Evolutionary conservation across 2,329 filamentous ascomycete species (phyloP).

Genomic region (Lojkania enalia): DNA sequence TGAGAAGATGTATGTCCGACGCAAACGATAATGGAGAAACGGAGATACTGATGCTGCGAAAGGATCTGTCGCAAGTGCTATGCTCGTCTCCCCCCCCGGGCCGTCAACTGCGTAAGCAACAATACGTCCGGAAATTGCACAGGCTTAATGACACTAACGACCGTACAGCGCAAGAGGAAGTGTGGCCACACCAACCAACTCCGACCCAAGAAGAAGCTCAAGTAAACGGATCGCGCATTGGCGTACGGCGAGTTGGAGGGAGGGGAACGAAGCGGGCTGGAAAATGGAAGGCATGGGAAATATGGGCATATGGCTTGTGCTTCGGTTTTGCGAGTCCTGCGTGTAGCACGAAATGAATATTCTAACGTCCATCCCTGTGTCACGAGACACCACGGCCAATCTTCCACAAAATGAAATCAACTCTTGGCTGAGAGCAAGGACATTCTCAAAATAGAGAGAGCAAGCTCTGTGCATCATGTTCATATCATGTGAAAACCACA

Average conservation of each 20-base stretch:
- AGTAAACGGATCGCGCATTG: slow-evolving; percentile 63
- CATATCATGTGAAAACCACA: too few relatives aligned
- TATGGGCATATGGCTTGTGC: slow-evolving; percentile 27
- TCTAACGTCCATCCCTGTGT: too few relatives aligned
- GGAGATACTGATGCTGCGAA: too few relatives aligned
- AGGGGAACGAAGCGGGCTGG: slow-evolving; percentile 27
- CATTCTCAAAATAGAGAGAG: too few relatives aligned
- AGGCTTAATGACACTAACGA: not conserved
- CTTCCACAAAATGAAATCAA: too few relatives aligned
- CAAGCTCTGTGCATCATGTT: too few relatives aligned
- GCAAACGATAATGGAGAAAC: too few relatives aligned
- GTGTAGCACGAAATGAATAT: slow-evolving; percentile 1
- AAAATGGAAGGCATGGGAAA: slow-evolving; percentile 27
- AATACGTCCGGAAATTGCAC: too few relatives aligned
- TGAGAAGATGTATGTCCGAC: slow-evolving; percentile 86
- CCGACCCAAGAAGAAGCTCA: slow-evolving; percentile 99
- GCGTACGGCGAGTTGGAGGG: slow-evolving; percentile 39
- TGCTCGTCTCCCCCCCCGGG: not conserved
- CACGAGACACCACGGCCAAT: too few relatives aligned
- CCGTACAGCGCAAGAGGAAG: slow-evolving; percentile 81
- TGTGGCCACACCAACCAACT: slow-evolving; percentile 99
- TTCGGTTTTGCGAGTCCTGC: not conserved
- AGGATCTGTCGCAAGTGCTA: slow-evolving; percentile 99
- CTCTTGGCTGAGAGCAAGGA: too few relatives aligned
- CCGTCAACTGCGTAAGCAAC: too few relatives aligned